Conservation (phyloP, 352 stramenopile genomes). For the Elongisporangium prolatum region DNA sequence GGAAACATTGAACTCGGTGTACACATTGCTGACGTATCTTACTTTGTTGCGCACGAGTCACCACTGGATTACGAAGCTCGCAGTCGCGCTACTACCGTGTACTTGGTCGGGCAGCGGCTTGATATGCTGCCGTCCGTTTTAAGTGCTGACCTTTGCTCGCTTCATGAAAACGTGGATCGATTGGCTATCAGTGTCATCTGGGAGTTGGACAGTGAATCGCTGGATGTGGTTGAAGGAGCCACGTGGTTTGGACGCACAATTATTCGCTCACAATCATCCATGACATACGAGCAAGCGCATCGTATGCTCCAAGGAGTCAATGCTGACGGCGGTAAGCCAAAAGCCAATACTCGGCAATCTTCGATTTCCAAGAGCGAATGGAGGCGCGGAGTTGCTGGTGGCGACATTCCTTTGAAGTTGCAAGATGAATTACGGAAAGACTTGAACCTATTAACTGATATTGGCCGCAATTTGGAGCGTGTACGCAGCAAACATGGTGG, state of each 20-base stretch:
- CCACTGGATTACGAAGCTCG: constrained; percentile 94
- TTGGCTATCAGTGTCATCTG: constrained; percentile 91
- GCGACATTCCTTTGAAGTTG: constrained; percentile 47
- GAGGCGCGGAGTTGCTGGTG: constrained; percentile 49
- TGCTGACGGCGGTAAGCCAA: constrained; percentile 41
- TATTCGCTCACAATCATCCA: constrained; percentile 93
- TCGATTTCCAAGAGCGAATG: constrained; percentile 4
- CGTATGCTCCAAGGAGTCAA: constrained; percentile 62
- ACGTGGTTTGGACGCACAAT: constrained; percentile 92
- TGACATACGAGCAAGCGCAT: constrained; percentile 86
- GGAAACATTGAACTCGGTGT: constrained; percentile 93
- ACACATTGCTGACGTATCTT: constrained; percentile 99
- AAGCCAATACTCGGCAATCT: constrained; percentile 6
- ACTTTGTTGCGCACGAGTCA: constrained; percentile 96
- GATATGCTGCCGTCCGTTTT: constrained; percentile 93
- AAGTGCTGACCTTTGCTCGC: constrained; percentile 86
- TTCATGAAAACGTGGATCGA: constrained; percentile 88
- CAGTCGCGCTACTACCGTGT: constrained; percentile 92
- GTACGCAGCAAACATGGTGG: constrained; percentile 61
- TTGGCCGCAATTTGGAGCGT: constrained; percentile 54
- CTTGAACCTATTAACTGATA: constrained; percentile 54
- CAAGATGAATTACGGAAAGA: constrained; percentile 53
- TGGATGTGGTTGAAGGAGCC: background rate
- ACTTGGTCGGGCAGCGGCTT: constrained; percentile 93
- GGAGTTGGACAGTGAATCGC: constrained; percentile 58